Conservation (phyloP, 1,284 basidiomycete species). For the Porogramme epimiltina region DNA sequence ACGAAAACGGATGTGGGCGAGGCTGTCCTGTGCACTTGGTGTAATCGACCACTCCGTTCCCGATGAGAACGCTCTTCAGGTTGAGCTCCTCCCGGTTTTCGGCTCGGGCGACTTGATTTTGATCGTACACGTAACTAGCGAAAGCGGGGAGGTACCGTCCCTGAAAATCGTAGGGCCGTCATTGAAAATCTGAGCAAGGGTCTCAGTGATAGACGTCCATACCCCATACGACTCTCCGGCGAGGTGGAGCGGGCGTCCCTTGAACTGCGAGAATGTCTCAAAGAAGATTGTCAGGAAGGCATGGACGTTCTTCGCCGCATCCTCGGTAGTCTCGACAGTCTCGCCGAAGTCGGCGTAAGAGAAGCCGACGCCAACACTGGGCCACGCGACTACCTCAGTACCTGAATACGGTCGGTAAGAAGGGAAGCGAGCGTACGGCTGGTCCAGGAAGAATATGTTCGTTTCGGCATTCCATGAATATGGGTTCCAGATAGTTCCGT, state of each 20-base stretch:
- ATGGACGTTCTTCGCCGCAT: constrained; percentile 70
- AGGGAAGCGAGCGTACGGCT: constrained; percentile 43
- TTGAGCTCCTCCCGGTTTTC: constrained; percentile 69
- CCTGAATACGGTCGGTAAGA: too few species aligned
- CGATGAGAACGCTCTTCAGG: constrained; percentile 63
- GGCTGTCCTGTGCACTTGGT: constrained; percentile 45
- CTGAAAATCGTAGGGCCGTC: constrained; percentile 30
- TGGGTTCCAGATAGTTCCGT: constrained; percentile 61
- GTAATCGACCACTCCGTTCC: constrained; percentile 65
- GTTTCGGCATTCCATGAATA: constrained; percentile 67
- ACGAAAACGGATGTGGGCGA: background rate
- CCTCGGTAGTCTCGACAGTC: constrained; percentile 64
- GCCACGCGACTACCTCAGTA: background rate
- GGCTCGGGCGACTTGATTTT: constrained; percentile 57
- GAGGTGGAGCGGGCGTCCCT: constrained; percentile 65
- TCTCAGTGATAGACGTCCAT: constrained; percentile 27
- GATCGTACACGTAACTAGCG: constrained; percentile 77
- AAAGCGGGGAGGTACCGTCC: constrained; percentile 84
- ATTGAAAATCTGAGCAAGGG: constrained; percentile 32
- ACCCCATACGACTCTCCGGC: constrained; percentile 73
- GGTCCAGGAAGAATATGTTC: constrained; percentile 74
- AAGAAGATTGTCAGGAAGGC: constrained; percentile 79
- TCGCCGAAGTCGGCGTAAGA: constrained; percentile 61
- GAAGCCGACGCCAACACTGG: constrained; percentile 65
- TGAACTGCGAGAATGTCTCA: constrained; percentile 70